Percentiles rank a stretch among this genome's conserved stretches.
These are phyloP conservation scores for Venturia asperata DNA, from an alignment of 2,329 filamentous ascomycete species.

Conservation along the genomic window DNA sequence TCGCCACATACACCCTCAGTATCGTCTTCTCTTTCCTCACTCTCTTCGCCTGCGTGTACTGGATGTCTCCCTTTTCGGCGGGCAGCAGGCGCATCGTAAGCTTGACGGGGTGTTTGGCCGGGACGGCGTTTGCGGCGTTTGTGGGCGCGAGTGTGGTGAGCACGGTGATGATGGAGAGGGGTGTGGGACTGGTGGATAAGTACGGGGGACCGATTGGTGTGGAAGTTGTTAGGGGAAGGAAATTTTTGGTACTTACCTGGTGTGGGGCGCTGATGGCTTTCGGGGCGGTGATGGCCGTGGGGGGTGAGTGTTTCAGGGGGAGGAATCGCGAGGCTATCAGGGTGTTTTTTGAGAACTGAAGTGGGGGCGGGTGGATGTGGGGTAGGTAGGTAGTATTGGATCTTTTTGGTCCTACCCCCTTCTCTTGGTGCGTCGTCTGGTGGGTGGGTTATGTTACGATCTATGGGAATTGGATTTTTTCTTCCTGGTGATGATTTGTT, in stretches of 20 bases:
- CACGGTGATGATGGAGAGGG: conserved; percentile 54
- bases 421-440: too few relatives aligned
- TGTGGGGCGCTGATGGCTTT: conserved; percentile 35
- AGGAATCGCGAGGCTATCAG: conserved; percentile 6
- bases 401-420: too few relatives aligned
- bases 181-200: conserved; percentile 45
- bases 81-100: conserved; percentile 36
- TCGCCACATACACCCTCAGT: conserved; percentile 53
- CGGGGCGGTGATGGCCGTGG: background rate
- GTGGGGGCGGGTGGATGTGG: too few relatives aligned
- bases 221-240: conserved; percentile 43
- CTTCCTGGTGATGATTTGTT: too few relatives aligned
- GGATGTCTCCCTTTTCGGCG: conserved; percentile 31
- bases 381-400: too few relatives aligned
- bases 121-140: conserved; percentile 46
- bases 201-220: conserved; percentile 46
- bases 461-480: too few relatives aligned
- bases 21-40: conserved; percentile 47
- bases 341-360: conserved; percentile 8
- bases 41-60: conserved; percentile 26
- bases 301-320: background rate
- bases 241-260: conserved; percentile 56
- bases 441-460: too few relatives aligned
- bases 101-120: conserved; percentile 30
- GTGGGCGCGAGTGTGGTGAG: conserved; percentile 70